A percentile compares a stretch with the other conserved stretches of the same genome.
phyloP scores from a whole-genome alignment of 495 filamentous ascomycete genomes.

The Lophiostoma macrostomum region DNA sequence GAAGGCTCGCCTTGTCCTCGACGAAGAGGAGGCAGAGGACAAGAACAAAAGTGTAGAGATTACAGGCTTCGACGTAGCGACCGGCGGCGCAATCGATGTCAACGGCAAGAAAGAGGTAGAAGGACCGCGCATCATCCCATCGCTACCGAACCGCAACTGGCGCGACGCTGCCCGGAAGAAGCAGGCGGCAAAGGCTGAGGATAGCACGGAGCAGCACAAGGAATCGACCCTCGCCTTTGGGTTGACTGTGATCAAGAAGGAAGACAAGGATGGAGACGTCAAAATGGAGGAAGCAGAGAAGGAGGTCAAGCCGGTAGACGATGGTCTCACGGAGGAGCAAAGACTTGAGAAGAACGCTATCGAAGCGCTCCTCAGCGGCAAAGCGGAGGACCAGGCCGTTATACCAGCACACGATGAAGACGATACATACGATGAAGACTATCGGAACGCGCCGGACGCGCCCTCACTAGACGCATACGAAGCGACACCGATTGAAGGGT shows the following conservation, averaged over 20 bases:
- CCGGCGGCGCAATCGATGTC: slow-evolving; percentile 23
- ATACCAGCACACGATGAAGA: slow-evolving; percentile 60
- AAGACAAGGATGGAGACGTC: not conserved
- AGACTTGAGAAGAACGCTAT: slow-evolving; percentile 55
- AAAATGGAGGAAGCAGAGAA: not conserved
- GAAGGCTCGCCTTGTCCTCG: slow-evolving; percentile 16
- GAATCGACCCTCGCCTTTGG: slow-evolving; percentile 14
- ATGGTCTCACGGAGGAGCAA: slow-evolving; percentile 61
- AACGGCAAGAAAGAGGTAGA: slow-evolving; percentile 5
- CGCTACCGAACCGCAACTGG: slow-evolving; percentile 28
- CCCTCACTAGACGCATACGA: slow-evolving; percentile 82
- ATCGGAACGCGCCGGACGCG: slow-evolving; percentile 68
- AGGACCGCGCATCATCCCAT: slow-evolving; percentile 13
- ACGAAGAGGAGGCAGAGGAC: slow-evolving; percentile 24
- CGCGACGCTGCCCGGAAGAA: slow-evolving; percentile 5
- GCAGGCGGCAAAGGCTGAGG: not conserved
- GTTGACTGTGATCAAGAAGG: slow-evolving; percentile 17
- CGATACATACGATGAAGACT: slow-evolving; percentile 64
- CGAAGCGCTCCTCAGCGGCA: slow-evolving; percentile 65
- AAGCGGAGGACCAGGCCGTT: slow-evolving; percentile 57
- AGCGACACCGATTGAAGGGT: slow-evolving; percentile 86
- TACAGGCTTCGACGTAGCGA: slow-evolving; percentile 13
- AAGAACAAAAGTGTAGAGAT: slow-evolving; percentile 8
- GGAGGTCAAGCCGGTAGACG: slow-evolving; percentile 2
- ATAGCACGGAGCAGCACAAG: not conserved